phyloP scores from a whole-genome alignment of 2,329 filamentous ascomycete genomes.

The Penicillium digitatum region DNA sequence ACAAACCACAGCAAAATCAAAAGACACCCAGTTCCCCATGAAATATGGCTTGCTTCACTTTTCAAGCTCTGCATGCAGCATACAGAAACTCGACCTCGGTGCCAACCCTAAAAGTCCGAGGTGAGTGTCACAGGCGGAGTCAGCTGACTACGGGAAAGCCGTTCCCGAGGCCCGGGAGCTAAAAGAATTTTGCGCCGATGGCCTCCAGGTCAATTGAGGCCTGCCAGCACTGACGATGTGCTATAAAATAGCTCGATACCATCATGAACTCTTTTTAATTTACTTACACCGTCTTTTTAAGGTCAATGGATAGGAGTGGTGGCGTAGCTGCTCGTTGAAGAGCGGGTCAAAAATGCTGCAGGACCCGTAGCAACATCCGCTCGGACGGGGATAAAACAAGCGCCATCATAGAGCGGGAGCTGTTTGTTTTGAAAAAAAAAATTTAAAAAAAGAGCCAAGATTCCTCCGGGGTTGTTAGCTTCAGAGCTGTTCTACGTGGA shows the following conservation, averaged over 20 bases:
- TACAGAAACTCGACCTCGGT: not conserved
- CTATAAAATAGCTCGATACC: slow-evolving; percentile 1
- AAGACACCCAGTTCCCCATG: not conserved
- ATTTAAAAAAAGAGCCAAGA: not conserved
- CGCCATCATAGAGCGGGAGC: not conserved
- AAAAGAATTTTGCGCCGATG: slow-evolving; percentile 21
- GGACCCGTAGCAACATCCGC: slow-evolving; percentile 3
- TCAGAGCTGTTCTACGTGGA: slow-evolving; percentile 6
- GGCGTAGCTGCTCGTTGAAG: slow-evolving; percentile 8
- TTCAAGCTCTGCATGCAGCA: slow-evolving; percentile 1
- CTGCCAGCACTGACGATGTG: not conserved
- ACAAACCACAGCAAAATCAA: not conserved
- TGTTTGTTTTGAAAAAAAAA: slow-evolving; percentile 4
- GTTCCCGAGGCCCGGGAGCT: slow-evolving; percentile 23
- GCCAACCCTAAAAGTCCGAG: not conserved
- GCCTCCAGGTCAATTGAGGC: slow-evolving; percentile 2
- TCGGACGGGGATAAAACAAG: not conserved
- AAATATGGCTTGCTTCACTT: slow-evolving; percentile 1
- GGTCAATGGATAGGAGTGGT: slow-evolving; percentile 10
- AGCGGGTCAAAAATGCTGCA: slow-evolving; percentile 5
- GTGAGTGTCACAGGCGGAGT: slow-evolving; percentile 21
- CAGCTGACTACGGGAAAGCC: slow-evolving; percentile 20
- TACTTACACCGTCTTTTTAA: slow-evolving; percentile 5
- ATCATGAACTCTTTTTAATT: not conserved
- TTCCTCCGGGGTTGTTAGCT: not conserved